Evolutionary conservation across 2,329 filamentous ascomycete species (phyloP).

Genomic region (Colletotrichum sp.): DNA sequence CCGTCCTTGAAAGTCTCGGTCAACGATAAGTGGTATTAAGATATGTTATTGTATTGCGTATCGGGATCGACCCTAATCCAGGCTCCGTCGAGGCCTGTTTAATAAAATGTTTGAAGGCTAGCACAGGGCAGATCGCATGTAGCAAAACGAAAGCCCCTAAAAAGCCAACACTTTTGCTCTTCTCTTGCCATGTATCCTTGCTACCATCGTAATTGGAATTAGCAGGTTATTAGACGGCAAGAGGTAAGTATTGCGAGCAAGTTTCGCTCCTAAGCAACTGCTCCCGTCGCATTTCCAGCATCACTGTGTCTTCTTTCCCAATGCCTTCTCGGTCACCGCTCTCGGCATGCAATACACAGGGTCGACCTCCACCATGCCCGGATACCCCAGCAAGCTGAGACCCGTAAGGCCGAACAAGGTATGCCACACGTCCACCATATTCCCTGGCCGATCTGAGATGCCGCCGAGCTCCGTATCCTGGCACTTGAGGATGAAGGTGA

Average conservation of each 20-base stretch:
- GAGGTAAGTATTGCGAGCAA: conserved; percentile 43
- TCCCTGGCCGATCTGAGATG: conserved; percentile 86
- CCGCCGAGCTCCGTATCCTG: conserved; percentile 88
- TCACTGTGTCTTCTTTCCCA: conserved; percentile 32
- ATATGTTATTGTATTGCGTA: background rate
- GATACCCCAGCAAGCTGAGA: conserved; percentile 80
- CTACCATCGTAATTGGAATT: conserved; percentile 52
- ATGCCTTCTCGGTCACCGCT: conserved; percentile 64
- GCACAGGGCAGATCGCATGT: conserved; percentile 29
- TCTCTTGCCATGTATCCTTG: conserved; percentile 76
- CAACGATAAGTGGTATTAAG: background rate
- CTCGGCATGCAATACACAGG: conserved; percentile 87
- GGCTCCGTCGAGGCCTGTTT: conserved; percentile 8
- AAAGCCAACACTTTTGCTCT: conserved; percentile 45
- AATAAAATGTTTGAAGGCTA: conserved; percentile 24
- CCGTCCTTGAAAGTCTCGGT: background rate
- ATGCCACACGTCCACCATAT: conserved; percentile 98
- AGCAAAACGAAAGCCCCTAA: conserved; percentile 27
- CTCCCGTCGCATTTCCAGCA: background rate
- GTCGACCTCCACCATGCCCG: conserved; percentile 80
- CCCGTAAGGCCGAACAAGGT: conserved; percentile 90
- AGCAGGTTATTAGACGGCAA: conserved; percentile 75
- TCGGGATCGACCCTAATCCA: background rate
- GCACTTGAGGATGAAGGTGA: conserved; percentile 82
- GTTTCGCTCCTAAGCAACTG: background rate